phyloP scores from a whole-genome alignment of 768 basidiomycete species.

The Kondoa malvinella region DNA sequence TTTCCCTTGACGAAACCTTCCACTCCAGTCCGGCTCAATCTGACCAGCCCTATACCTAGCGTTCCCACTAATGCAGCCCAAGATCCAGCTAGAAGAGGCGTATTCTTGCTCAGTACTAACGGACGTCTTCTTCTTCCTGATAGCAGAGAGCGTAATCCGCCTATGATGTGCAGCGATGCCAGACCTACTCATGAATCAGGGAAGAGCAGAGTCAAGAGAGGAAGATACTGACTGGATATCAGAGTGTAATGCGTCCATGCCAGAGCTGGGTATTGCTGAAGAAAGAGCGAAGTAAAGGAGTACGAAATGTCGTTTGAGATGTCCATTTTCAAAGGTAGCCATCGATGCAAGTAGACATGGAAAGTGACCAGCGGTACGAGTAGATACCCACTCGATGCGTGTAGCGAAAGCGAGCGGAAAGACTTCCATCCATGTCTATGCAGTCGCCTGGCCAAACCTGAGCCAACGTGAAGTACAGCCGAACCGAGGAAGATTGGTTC shows the following conservation, averaged over 20 bases:
- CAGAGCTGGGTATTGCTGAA: constrained; percentile 8
- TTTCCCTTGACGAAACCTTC: not conserved
- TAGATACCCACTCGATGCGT: constrained; percentile 21
- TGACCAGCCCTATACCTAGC: not conserved
- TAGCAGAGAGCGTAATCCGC: not conserved
- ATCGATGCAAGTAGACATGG: constrained; percentile 23
- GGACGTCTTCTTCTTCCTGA: not conserved
- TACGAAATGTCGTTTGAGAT: constrained; percentile 24
- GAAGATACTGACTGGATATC: not conserved
- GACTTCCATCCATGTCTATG: not conserved
- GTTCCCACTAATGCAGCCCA: not conserved
- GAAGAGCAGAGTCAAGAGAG: not conserved
- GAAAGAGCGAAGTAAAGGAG: constrained; percentile 21
- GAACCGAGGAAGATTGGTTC: constrained; percentile 23
- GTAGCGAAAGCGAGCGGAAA: constrained; percentile 1
- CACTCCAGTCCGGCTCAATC: not conserved
- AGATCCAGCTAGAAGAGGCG: not conserved
- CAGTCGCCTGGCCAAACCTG: constrained; percentile 17
- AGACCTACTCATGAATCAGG: not conserved
- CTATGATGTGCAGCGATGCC: not conserved
- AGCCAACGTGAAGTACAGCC: constrained; percentile 16
- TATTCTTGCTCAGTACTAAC: not conserved
- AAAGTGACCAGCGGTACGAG: constrained; percentile 19
- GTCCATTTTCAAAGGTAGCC: constrained; percentile 18
- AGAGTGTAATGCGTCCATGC: constrained; percentile 15